Base-by-base conservation (phyloP, 2,329 filamentous ascomycete genomes). In the Penicillium sp. region DNA sequence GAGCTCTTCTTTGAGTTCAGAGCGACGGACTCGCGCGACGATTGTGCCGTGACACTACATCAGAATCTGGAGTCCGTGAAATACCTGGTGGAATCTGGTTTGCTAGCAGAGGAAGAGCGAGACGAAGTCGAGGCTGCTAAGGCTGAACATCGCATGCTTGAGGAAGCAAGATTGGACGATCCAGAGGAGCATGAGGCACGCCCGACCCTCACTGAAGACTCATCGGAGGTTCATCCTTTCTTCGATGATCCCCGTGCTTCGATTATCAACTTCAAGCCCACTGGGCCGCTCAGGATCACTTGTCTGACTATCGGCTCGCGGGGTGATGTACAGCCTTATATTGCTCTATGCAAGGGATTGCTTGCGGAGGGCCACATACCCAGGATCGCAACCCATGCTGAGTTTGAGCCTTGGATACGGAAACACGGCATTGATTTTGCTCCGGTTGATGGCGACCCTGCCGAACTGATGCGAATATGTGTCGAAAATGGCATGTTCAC, bases 401-500 rank as follows among this genome's bases (percentile, higher is more conserved):
- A 97, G 71, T 99, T 99, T 66, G 87, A 89, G 64, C 82, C 80
- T 13, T 99, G 93, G 92, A 84, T 99, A 42, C 84, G 91, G 68
- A 84, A 86, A n/a, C 91, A 97, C 68, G 94, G 93, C 0, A 97
- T 99, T 64, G 91, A 94, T 56, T 99, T 97, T 72, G 86, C 85
- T 4, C 86, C 88, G 7, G 88, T 99, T 0, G 92, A 88, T 57
- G 94, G 94, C 31, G 92, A 99, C 67, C 94, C 94, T 1, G 90
- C 86, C 31, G 93, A 97, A 73, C 81, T 99, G 43, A 97, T 99
- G 93, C 84, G 88, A 1, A 86, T 99, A 39, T 99, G 94, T 68
- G 93, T 97, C 45, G 92, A 97, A 69, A 91, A 97, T 68, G 94
- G 94, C 66, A 97, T 96, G 76, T 99, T 99, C 68, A 97, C 94